These are phyloP conservation scores for Cadophora luteo-olivacea DNA, from an alignment of 2,329 filamentous ascomycete genomes.

Conservation along the genomic window DNA sequence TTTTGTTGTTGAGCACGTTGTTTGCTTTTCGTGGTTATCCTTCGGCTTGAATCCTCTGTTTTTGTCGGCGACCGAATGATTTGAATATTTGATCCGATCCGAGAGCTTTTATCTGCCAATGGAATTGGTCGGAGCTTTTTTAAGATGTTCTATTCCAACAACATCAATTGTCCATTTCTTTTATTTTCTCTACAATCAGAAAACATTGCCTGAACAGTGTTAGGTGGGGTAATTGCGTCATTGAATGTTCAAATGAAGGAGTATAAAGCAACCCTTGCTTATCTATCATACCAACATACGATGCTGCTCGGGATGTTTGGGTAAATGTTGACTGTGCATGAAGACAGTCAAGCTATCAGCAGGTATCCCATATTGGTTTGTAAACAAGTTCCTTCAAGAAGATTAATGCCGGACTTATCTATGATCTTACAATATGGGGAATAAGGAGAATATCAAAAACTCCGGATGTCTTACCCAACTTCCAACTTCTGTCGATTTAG, in stretches of 20 bases:
- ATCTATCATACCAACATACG: constrained; percentile 10
- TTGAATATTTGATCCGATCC: not conserved
- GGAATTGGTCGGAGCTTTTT: not conserved
- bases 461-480: not conserved
- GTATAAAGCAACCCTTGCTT: constrained; percentile 7
- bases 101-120: not conserved
- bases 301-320: not conserved
- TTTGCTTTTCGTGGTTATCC: not conserved
- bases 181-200: not conserved
- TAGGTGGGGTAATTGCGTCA: not conserved
- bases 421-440: not conserved
- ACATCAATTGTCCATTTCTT: not conserved
- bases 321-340: constrained; percentile 12
- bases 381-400: not conserved
- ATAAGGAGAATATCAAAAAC: constrained; percentile 1
- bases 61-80: not conserved
- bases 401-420: not conserved
- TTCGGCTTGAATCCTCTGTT: not conserved
- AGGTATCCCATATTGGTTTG: not conserved
- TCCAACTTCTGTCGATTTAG: too few relatives aligned
- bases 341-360: not conserved
- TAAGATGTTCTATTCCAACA: not conserved
- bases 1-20: not conserved
- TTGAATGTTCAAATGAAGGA: not conserved
- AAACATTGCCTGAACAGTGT: not conserved